Evolutionary conservation across 2,329 filamentous ascomycete species (phyloP), one percentile per base, ranked within the genome.

Genomic region (Fusarium miscanthi): DNA sequence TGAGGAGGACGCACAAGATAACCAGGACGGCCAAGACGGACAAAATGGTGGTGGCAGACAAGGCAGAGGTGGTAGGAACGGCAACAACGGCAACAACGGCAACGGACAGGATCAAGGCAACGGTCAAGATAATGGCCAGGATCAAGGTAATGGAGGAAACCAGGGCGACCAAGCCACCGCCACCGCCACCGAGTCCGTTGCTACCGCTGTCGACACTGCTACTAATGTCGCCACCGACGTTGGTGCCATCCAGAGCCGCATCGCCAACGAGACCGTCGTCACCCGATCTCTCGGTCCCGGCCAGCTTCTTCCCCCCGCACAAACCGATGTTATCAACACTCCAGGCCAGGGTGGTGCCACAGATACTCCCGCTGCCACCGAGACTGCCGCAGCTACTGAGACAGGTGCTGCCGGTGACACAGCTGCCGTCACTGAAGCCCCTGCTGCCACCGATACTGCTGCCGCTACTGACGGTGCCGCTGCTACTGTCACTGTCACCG

Each of bases 391-490:
- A 3, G 59, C 52, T 6, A 48, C 41, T 13, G 16, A n/a, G 5
- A 57, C 48, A 14, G 59, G 16, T 6, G 31, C 41, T 14, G 48
- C 48, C 7, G 45, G 48, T 8, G 51, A 52, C 6, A 40, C 30
- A 14, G 58, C 45, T 30, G 38, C 51, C 8, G 41, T 38, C 1
- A 53, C 59, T 3, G 23, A 35, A 9, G 41, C 62, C 40, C 30
- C 59, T 25, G 30, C 41, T 23, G 59, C 60, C 27, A 31, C 63
- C 9, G 35, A 66, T 6, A 66, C 63, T 4, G 31, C 61, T 33
- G 45, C 33, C 31, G 31, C 31, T 31, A 31, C 31, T 12, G 31
- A 31, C 3, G 45, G 37, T 17, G 58, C 59, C 5, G 46, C 35
- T 14, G 43, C 37, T 11, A 66, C 48, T n/a, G 37, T 37, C 2